Percentiles rank a stretch among this genome's conserved stretches.
These are phyloP conservation scores for Nemania sp. DNA, from an alignment of 2,329 filamentous ascomycete genomes.

Conservation along the genomic window DNA sequence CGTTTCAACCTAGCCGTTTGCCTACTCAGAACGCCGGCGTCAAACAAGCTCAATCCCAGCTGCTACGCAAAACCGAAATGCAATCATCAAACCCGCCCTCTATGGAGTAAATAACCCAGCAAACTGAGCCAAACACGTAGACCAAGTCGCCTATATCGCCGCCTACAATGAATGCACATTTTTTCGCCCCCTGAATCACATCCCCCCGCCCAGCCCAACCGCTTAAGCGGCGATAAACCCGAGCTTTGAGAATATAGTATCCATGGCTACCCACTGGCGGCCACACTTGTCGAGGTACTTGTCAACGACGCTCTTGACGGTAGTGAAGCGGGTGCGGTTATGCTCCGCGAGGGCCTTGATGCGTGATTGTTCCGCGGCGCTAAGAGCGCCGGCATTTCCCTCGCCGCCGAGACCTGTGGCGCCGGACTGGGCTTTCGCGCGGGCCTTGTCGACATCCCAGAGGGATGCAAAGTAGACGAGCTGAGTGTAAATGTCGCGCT, in stretches of 20 bases:
- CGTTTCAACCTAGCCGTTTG: background rate
- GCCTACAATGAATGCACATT: background rate
- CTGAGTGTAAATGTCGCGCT: slow-evolving; percentile 95
- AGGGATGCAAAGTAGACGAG: slow-evolving; percentile 86
- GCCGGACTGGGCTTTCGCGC: slow-evolving; percentile 61
- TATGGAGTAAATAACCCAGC: background rate
- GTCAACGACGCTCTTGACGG: slow-evolving; percentile 81
- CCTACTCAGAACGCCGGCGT: slow-evolving; percentile 15
- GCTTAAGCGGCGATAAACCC: slow-evolving; percentile 58
- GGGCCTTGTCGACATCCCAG: slow-evolving; percentile 90
- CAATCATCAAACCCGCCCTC: background rate
- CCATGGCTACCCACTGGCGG: slow-evolving; percentile 93
- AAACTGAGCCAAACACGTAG: background rate
- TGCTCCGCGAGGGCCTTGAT: slow-evolving; percentile 80
- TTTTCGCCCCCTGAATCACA: background rate
- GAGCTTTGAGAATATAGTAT: slow-evolving; percentile 80
- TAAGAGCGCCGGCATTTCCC: slow-evolving; percentile 52
- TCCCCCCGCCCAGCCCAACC: background rate
- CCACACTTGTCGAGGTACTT: slow-evolving; percentile 90
- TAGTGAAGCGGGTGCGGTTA: slow-evolving; percentile 83
- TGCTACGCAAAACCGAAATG: background rate
- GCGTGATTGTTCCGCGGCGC: slow-evolving; percentile 70
- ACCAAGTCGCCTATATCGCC: background rate
- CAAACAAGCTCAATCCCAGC: slow-evolving; percentile 6
- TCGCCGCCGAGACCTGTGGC: slow-evolving; percentile 54